Evolutionary conservation across 371 early-diverging fungal genomes (phyloP), one percentile per base, ranked within the genome.

Genomic region (Mucor piriformis): DNA sequence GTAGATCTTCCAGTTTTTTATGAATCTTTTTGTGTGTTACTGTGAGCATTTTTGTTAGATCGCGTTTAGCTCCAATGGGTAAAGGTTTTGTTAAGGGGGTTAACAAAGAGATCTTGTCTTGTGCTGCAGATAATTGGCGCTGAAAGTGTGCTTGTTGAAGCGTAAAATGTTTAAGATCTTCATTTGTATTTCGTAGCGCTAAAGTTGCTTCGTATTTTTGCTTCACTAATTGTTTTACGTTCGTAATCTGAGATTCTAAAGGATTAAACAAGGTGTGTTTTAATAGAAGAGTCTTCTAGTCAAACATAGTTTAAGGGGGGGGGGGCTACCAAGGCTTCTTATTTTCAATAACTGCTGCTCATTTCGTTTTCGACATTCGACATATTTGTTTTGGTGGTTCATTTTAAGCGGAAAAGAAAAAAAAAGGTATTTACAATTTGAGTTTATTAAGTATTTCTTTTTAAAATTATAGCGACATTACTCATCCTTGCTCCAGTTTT

Each of bases 401-500:
- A 53, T 42, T 46, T 7, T 20, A 50, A n/a, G 8, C 1, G 16
- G 20, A 18, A 42, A n/a, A 49, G 21, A 54, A 54, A 29, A 29
- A 48, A 38, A 48, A 13, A 29, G 21, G 13, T 46, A 46, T 24
- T 23, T 21, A 46, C 25, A 46, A 24, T 46, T 46, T 46, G 20
- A 7, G 8, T 24, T 46, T 25, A 46, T 11, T 24, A 8, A 29
- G 29, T 1, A 29, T 24, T 46, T 46, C 24, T 53, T 37, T 51
- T 35, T 58, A 32, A 18, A 33, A 49, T 23, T 40, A 24, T 34
- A 16, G 21, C 13, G 16, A 21, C 1, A 35, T 50, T 44, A 67
- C 29, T 54, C 55, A 3, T 40, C 27, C 25, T 74, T 77, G 24
- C 53, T 72, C 80, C 83, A 81, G 20, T 71, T 73, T 11, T 78